Evolutionary conservation across 306 rosid genomes (phyloP), one percentile per base, ranked within the genome.

Genomic region (Citrullus colocynthis): DNA sequence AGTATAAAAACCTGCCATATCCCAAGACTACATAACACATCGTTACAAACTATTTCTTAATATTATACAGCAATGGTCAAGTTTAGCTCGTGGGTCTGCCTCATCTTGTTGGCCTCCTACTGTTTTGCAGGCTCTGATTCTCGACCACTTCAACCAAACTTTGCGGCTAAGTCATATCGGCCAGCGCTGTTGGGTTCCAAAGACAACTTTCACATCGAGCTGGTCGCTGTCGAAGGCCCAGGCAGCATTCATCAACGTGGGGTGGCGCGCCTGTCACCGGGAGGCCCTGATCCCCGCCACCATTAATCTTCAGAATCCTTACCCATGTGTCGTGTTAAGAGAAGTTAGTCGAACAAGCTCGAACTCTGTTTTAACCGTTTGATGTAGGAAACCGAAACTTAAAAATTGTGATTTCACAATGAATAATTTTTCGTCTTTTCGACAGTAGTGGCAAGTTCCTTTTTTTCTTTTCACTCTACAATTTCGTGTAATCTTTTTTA

Each of bases 291-390:
- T 54, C 64, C 78, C 32, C 78, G 13, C 78, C 78, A 74, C 44
- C 78, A 74, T 48, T 74, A 32, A 74, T 32, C 42, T 20, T 81
- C 73, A 79, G 87, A 93, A 67, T 87, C 73, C 83, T 89, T 80
- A 10, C 10, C 7, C 66, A 60, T 8, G 5, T 17, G 59, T 54
- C 28, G 5, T 7, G 7, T 0, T 42, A 44, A 44, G 48, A 44
- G 52, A 48, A 48, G 10, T 48, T 48, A 48, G 14, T 48, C 52
- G 15, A 48, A 4, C 16, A 11, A 15, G 16, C 52, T 48, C 52
- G 16, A 12, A 12, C 3, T 48, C 52, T 12, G 10, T 9, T 48
- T 6, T 13, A 5, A 14, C 55, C 55, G 18, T 13, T 51, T 51
- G 6, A 51, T 4, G 55, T 51, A 51, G 4, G 55, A 13, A 18